Conservation (phyloP, 2,329 filamentous ascomycete species). For the Penicillium olsonii region DNA sequence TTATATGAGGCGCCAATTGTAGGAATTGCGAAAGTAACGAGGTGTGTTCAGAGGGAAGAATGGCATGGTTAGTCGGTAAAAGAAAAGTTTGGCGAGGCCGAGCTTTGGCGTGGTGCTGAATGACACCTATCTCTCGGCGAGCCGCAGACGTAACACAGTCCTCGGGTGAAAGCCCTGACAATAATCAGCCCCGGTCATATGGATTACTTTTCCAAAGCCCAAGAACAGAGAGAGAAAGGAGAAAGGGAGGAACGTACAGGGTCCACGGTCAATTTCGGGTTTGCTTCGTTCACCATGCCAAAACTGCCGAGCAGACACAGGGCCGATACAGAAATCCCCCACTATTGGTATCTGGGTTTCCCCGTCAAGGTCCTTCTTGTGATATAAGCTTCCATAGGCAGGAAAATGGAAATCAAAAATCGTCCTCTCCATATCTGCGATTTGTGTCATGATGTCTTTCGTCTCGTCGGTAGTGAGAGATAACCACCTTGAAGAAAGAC, state of each 20-base stretch:
- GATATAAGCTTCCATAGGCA: constrained; percentile 31
- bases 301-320: constrained; percentile 30
- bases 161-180: constrained; percentile 19
- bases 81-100: constrained; percentile 29
- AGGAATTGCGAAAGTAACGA: constrained; percentile 28
- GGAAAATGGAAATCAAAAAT: constrained; percentile 31
- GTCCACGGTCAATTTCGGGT: constrained; percentile 27
- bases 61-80: constrained; percentile 25
- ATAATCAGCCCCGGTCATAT: constrained; percentile 9
- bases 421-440: constrained; percentile 27
- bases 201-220: background rate
- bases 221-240: background rate
- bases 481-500: constrained; percentile 29
- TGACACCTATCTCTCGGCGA: constrained; percentile 25
- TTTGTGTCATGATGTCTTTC: constrained; percentile 24
- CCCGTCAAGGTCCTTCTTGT: constrained; percentile 21
- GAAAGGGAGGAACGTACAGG: constrained; percentile 20
- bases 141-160: constrained; percentile 28
- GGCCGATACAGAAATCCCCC: constrained; percentile 30
- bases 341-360: constrained; percentile 19
- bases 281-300: constrained; percentile 29
- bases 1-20: constrained; percentile 23
- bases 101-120: constrained; percentile 25
- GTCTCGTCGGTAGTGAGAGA: constrained; percentile 20
- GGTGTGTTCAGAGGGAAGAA: constrained; percentile 25